Evolutionary conservation across 208 protist species (phyloP).

Genomic region (Acanthamoeba sp.): DNA sequence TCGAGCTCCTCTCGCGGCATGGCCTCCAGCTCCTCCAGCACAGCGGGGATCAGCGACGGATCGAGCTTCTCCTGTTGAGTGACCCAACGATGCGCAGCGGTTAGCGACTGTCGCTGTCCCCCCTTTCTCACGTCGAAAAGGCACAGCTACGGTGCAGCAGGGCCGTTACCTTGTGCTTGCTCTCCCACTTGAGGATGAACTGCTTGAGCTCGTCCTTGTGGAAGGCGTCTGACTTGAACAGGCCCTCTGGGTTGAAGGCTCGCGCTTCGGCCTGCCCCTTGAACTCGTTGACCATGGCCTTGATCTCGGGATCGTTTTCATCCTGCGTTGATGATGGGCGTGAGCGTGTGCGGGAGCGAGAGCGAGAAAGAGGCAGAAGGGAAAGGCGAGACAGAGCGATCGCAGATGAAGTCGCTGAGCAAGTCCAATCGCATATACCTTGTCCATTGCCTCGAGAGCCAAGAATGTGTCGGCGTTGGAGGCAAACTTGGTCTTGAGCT

Average conservation of each 20-base stretch:
- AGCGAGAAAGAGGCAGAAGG: neutral
- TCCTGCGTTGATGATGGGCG: neutral
- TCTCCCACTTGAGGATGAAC: neutral
- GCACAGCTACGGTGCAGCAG: neutral
- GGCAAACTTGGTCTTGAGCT: conserved; percentile 42
- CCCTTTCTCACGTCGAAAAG: neutral
- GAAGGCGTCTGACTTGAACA: conserved; percentile 8
- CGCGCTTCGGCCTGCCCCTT: neutral
- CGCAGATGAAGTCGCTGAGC: neutral
- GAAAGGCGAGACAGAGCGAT: neutral
- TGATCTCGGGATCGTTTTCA: neutral
- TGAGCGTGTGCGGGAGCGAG: neutral
- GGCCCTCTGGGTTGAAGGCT: neutral
- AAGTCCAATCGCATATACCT: neutral
- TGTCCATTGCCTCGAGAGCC: neutral
- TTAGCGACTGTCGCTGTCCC: too few relatives aligned
- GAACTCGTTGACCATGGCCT: neutral
- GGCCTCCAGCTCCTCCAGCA: conserved; percentile 13
- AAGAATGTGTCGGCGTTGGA: conserved; percentile 22
- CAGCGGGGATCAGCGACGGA: neutral
- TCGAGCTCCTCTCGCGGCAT: conserved; percentile 20
- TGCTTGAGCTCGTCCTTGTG: conserved; percentile 6
- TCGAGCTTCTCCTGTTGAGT: neutral
- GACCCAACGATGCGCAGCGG: too few relatives aligned
- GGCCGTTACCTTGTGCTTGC: neutral